Evolutionary conservation across 257 asterid genomes (phyloP).

Genomic region (Primulina huaijiensis): DNA sequence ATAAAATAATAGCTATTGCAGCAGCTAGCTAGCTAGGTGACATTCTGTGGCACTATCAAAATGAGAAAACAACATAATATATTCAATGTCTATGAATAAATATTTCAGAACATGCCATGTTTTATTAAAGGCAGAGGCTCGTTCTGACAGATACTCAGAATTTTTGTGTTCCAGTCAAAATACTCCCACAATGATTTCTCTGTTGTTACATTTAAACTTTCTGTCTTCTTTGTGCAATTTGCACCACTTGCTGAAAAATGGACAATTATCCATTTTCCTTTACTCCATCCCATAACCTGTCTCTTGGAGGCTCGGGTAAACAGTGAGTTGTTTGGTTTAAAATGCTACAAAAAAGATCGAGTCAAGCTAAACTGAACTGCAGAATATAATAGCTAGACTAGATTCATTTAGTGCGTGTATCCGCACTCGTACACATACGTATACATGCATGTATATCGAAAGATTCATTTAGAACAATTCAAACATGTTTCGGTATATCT

Average conservation of each 20-base stretch:
- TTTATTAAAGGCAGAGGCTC: background rate
- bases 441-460: background rate
- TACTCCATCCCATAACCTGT: slow-evolving; percentile 17
- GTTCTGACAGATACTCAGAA: background rate
- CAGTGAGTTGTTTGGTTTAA: slow-evolving; percentile 17
- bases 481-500: background rate
- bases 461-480: background rate
- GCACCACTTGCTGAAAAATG: background rate
- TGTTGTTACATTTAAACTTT: background rate
- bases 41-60: slow-evolving; percentile 1
- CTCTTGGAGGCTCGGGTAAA: slow-evolving; percentile 12
- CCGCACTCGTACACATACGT: background rate
- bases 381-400: background rate
- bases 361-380: slow-evolving; percentile 19
- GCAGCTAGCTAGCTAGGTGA: background rate
- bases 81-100: background rate
- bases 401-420: background rate
- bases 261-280: background rate
- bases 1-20: background rate
- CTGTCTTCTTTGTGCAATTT: slow-evolving; percentile 2
- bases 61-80: background rate
- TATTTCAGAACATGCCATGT: slow-evolving; percentile 1
- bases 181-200: background rate
- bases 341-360: background rate
- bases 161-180: background rate